Conservation (phyloP, 192 early-diverging fungal species). For the Powellomyces hirtus region DNA sequence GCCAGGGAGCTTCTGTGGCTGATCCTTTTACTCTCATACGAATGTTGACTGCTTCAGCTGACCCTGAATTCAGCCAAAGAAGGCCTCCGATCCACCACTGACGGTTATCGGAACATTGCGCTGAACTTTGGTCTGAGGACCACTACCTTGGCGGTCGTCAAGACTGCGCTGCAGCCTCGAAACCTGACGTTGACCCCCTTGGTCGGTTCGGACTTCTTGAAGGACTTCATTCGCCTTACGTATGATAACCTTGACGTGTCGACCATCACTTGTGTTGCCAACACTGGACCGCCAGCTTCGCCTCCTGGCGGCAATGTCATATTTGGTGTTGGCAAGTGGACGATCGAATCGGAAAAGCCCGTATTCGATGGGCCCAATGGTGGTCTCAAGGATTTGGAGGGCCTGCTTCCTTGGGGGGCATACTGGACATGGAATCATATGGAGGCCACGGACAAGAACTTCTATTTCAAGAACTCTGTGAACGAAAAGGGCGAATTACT, state of each 20-base stretch:
- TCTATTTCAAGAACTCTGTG: not conserved
- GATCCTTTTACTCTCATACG: too few species aligned
- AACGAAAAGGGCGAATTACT: not conserved
- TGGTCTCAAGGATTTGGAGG: not conserved
- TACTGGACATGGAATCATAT: not conserved
- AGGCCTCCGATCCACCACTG: not conserved
- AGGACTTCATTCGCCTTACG: not conserved
- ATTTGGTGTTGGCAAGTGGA: not conserved
- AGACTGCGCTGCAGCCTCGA: not conserved
- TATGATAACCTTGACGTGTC: too few species aligned
- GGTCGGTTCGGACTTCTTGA: not conserved
- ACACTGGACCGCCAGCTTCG: too few species aligned
- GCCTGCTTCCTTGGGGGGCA: not conserved
- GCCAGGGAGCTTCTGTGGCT: too few species aligned
- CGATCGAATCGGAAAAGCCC: not conserved
- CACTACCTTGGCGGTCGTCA: not conserved
- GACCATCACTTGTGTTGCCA: too few species aligned
- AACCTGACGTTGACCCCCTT: not conserved
- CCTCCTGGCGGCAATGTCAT: not conserved
- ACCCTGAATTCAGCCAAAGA: not conserved
- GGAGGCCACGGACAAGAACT: not conserved
- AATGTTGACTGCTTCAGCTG: too few species aligned
- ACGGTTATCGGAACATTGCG: not conserved
- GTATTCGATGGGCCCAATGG: not conserved
- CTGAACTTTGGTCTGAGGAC: not conserved